Conservation (phyloP, 805 yeast genomes). For the Kuraishia piskuri region DNA sequence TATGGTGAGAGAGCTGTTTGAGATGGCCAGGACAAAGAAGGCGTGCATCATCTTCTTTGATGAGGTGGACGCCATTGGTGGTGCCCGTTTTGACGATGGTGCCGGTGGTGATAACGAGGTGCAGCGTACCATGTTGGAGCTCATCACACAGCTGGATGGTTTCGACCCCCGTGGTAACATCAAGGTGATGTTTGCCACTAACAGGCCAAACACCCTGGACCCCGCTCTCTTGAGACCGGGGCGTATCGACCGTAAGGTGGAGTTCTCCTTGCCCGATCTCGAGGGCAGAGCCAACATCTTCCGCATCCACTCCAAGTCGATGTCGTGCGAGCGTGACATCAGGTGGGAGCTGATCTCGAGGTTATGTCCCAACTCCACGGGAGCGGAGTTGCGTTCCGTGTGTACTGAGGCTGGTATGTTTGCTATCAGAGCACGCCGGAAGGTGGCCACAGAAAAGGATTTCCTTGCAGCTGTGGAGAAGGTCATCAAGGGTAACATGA, state of each 20-base stretch:
- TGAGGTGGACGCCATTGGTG: constrained; percentile 98
- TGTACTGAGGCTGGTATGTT: constrained; percentile 99
- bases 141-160: constrained; percentile 96
- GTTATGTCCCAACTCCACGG: constrained; percentile 96
- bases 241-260: constrained; percentile 97
- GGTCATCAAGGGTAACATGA: constrained; percentile 97
- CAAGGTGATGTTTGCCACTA: constrained; percentile 99
- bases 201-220: constrained; percentile 95
- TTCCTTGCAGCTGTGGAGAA: constrained; percentile 96
- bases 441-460: constrained; percentile 97
- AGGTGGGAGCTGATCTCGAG: constrained; percentile 98
- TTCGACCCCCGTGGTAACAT: constrained; percentile 98
- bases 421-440: constrained; percentile 96
- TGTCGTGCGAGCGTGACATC: constrained; percentile 95
- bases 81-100: constrained; percentile 99
- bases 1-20: constrained; percentile 97
- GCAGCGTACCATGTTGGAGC: constrained; percentile 97
- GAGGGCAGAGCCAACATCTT: constrained; percentile 98
- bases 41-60: constrained; percentile 98
- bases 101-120: constrained; percentile 99
- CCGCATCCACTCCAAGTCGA: constrained; percentile 93
- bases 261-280: constrained; percentile 89
- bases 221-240: constrained; percentile 98
- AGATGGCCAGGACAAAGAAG: constrained; percentile 97
- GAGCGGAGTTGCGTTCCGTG: constrained; percentile 97